These are phyloP conservation scores for Mucor racemosus DNA, from an alignment of 371 early-diverging fungal genomes.

Conservation along the genomic window DNA sequence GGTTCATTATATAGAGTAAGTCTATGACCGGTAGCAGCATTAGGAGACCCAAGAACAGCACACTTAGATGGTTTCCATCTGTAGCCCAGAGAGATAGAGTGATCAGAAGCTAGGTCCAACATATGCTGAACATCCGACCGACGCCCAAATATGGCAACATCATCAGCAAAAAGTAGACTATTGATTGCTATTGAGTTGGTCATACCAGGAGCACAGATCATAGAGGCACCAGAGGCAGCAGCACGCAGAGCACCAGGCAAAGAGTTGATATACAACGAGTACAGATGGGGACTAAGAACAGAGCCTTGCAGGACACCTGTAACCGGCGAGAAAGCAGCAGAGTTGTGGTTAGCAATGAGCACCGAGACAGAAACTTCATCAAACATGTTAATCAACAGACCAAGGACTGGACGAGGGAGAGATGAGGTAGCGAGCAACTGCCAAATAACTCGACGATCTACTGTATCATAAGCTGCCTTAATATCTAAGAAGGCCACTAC, in stretches of 20 bases:
- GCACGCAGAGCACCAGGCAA: constrained; percentile 36
- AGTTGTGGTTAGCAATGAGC: neutral
- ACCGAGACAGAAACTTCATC: constrained; percentile 20
- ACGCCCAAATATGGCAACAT: constrained; percentile 30
- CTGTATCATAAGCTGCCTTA: constrained; percentile 27
- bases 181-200: constrained; percentile 4
- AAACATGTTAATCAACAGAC: constrained; percentile 14
- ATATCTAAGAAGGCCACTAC: constrained; percentile 25
- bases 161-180: constrained; percentile 35
- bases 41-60: constrained; percentile 16
- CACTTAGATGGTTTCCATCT: constrained; percentile 38
- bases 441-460: constrained; percentile 20
- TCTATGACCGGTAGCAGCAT: neutral
- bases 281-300: constrained; percentile 7
- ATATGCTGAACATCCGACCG: constrained; percentile 12
- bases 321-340: constrained; percentile 5
- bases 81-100: constrained; percentile 28
- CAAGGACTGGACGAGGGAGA: neutral
- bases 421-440: neutral
- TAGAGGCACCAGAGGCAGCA: neutral
- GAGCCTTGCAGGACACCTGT: constrained; percentile 40
- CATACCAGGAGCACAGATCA: neutral
- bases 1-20: constrained; percentile 12
- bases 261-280: constrained; percentile 33
- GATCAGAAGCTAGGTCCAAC: constrained; percentile 19